Evolutionary conservation across 768 basidiomycete genomes (phyloP), one percentile per base, ranked within the genome.

Genomic region (Podaxis pistillaris): DNA sequence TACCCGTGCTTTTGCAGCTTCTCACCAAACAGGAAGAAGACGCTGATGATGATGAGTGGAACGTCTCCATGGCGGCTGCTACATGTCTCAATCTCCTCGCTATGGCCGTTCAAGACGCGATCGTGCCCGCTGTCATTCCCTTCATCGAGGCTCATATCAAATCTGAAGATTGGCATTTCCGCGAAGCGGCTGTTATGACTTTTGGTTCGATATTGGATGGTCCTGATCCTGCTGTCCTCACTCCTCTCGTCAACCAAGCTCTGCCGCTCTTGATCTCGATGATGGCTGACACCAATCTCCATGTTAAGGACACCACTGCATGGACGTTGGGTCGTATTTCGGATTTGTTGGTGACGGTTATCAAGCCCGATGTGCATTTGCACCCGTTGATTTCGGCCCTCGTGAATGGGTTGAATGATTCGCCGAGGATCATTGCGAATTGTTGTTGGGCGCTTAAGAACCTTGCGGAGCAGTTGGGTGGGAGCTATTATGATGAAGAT

Each of bases 31-130:
- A 99, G 74, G 93, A 96, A 68, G 97, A 98, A 71, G 94, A 98
- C 67, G 94, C 94, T 0, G 95, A 96, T 49, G 96, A 98, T 66
- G 97, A 98, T 68, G 97, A 99, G 73, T 99, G 97, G 97, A 96
- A 96, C 70, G 87, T 96, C 46, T 89, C 94, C 15, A 98, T 98
- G 96, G 94, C 96, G 19, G 96, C 94, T 9, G 94, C 90, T 22
- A 96, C 93, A 1, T 97, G 95, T 74, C 81, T 99, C 57, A 81
- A 86, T 22, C 88, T 94, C 57, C 86, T 98, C 64, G 94, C 97
- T 0, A 88, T 90, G 63, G 93, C 95, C 30, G 94, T 98, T 11
- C 84, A 91, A 60, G 96, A 99, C 71, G 80, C 84, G 12, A 91
- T 99, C 66, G 96, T 99, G 9, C 87, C 91, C 1, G 88, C 89